Evolutionary conservation across 305 asterid genomes (phyloP).

Genomic region (Solanum hybrid): DNA sequence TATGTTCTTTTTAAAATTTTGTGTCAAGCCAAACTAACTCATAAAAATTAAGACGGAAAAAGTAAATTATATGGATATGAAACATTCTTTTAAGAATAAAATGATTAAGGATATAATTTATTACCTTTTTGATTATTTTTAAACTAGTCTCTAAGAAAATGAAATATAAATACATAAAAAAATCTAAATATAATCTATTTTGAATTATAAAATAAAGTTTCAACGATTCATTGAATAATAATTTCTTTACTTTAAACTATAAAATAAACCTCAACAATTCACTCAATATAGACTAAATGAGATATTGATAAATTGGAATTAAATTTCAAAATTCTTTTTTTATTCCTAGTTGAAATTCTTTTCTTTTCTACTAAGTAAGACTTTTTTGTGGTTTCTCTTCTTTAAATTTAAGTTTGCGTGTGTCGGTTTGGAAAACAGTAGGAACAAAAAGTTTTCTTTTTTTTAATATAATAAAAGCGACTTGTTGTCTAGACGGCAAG

Average conservation of each 20-base stretch:
- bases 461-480: background rate
- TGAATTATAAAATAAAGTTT: background rate
- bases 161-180: background rate
- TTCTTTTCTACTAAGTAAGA: background rate
- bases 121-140: background rate
- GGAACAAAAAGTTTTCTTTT: background rate
- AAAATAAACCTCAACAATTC: background rate
- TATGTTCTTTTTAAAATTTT: background rate
- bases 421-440: background rate
- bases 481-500: background rate
- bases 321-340: background rate
- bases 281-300: background rate
- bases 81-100: background rate
- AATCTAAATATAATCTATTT: background rate
- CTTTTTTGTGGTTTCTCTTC: background rate
- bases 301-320: background rate
- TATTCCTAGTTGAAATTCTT: background rate
- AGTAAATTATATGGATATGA: background rate
- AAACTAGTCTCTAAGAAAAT: background rate
- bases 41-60: background rate
- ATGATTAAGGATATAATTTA: background rate
- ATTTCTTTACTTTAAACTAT: background rate
- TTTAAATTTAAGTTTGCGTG: background rate
- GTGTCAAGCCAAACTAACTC: no score
- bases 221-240: background rate